These are phyloP conservation scores for Suillus bovinus DNA, from an alignment of 768 basidiomycete species.

Conservation along the genomic window DNA sequence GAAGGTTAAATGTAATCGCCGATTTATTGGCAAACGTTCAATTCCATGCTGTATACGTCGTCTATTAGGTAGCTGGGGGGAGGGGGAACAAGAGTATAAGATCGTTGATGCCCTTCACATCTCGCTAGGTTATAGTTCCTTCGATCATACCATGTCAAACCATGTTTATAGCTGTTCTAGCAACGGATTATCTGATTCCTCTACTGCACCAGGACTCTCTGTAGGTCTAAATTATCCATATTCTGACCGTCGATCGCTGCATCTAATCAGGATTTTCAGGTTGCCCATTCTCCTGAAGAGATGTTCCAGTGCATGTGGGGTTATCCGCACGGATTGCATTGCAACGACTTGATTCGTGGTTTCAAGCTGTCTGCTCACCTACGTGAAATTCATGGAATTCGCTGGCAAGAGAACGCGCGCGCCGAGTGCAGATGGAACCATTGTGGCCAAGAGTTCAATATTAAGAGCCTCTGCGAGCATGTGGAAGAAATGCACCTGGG, in stretches of 20 bases:
- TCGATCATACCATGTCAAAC: not conserved
- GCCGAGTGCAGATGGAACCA: not conserved
- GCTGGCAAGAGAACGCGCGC: not conserved
- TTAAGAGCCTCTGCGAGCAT: not conserved
- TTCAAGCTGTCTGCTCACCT: not conserved
- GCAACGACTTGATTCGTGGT: not conserved
- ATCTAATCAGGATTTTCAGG: not conserved
- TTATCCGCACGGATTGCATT: not conserved
- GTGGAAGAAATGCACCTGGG: not conserved
- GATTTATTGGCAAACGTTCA: not conserved
- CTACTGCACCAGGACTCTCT: not conserved
- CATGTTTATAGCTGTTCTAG: not conserved
- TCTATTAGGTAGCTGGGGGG: not conserved
- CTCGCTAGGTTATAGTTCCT: not conserved
- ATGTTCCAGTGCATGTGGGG: constrained; percentile 2
- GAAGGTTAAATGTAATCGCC: not conserved
- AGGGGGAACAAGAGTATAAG: not conserved
- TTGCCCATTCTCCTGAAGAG: not conserved
- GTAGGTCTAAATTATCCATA: not conserved
- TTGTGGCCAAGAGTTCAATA: not conserved
- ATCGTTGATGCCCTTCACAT: not conserved
- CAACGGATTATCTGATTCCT: not conserved
- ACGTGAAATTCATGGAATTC: not conserved
- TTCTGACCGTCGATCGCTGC: not conserved
- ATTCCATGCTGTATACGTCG: not conserved